Evolutionary conservation across 1,284 basidiomycete genomes (phyloP), one percentile per base, ranked within the genome.

Genomic region (Rhodotorula sp.): DNA sequence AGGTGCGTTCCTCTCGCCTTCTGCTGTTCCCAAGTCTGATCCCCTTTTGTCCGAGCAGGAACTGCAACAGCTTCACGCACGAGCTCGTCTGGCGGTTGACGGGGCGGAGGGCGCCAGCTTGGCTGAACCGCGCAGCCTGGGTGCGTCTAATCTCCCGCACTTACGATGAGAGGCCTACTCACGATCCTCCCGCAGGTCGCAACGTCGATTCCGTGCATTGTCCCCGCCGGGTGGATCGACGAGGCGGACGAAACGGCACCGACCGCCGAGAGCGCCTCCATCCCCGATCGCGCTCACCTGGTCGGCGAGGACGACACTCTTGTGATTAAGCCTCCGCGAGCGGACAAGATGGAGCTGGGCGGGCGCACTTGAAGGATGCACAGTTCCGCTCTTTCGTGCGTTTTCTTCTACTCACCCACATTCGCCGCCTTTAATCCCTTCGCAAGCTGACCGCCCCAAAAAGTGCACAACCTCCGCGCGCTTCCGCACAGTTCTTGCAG

Each of bases 11-110:
- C 37, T 29, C 25, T 22, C 21, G 5, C 19, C 8, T 12, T 2
- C 58, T 25, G 22, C n/a, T 19, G 4, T 29, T 4, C 2, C 2
- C 1, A 17, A 19, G 37, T 25, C 29, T 41, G 37, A 37, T n/a
- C 9, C 25, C 12, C 8, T 13, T 29, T 8, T 1, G 1, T 4
- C 36, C n/a, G 1, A 4, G 4, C 67, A 76, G 75, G 39, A 81
- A 81, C 59, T 80, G 80, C 72, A 81, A 81, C 55, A 67, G 73
- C 27, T 80, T 81, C 66, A 77, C 80, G 44, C 73, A 77, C 59
- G 76, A 77, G 51, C 75, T 80, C 32, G 72, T 76, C 41, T 72
- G 65, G 39, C 51, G 73, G 0, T 58, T 81, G 36, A 80, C 79
- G 0, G 80, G 80, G 7, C 55, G 71, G 8, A 32, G 60, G 25